Conservation (phyloP, 768 basidiomycete species). For the Terana coerulea region DNA sequence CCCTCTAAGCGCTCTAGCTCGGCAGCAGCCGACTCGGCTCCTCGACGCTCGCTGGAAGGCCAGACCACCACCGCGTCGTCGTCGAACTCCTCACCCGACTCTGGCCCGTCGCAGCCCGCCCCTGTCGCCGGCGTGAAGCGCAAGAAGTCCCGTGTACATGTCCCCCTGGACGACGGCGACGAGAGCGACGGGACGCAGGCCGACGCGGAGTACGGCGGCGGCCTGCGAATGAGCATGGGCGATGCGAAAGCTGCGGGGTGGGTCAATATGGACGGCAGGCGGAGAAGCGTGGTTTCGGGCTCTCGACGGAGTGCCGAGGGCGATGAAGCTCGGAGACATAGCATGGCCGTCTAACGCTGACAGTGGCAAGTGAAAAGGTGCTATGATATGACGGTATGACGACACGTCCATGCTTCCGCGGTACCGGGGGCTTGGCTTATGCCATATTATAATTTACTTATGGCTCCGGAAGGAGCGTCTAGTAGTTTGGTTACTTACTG, state of each 20-base stretch:
- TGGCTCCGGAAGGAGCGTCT: too few species aligned
- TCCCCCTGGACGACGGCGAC: slow-evolving; percentile 47
- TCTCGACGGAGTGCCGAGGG: slow-evolving; percentile 33
- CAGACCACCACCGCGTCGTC: not conserved
- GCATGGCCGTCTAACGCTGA: slow-evolving; percentile 49
- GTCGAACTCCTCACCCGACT: slow-evolving; percentile 15
- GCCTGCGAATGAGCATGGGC: slow-evolving; percentile 16
- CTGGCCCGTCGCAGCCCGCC: slow-evolving; percentile 18
- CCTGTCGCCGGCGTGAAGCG: slow-evolving; percentile 33
- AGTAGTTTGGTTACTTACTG: too few species aligned
- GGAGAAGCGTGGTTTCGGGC: slow-evolving; percentile 33
- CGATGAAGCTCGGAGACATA: slow-evolving; percentile 60
- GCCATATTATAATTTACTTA: too few species aligned
- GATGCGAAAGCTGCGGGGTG: slow-evolving; percentile 29
- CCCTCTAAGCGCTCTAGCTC: slow-evolving; percentile 27
- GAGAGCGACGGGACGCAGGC: slow-evolving; percentile 71
- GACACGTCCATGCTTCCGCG: too few species aligned
- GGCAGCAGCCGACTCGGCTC: slow-evolving; percentile 24
- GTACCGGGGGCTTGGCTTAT: too few species aligned
- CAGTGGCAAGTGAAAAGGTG: too few species aligned
- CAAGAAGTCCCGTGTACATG: slow-evolving; percentile 51
- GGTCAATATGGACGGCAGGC: slow-evolving; percentile 55
- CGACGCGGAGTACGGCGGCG: slow-evolving; percentile 56
- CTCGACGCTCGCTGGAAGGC: slow-evolving; percentile 13
- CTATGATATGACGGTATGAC: too few species aligned